Base-by-base conservation (phyloP, 495 filamentous ascomycete genomes). In the Trichocladium uniseriatum region DNA sequence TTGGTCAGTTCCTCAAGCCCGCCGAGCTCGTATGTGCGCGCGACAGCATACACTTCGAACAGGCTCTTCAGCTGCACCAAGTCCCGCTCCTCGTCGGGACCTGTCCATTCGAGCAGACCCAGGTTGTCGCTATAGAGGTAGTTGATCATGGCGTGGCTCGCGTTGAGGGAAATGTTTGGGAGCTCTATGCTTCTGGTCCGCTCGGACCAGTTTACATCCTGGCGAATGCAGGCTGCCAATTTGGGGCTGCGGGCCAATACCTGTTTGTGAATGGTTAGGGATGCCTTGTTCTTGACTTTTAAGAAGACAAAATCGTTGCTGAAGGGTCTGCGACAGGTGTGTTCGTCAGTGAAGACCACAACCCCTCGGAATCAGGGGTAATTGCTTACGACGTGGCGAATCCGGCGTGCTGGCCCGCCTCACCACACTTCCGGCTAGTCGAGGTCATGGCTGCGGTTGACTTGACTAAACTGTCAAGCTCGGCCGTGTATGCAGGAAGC, bases 111-210 rank as follows among this genome's bases (percentile, higher is more conserved):
- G 6, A 48, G 38, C 1, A 36, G 13, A 0, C 38, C 29, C 19
- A 50, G 44, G 0, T 7, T 24, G 9, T 50, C 47, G 0, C 54
- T 57, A 38, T 58, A 62, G n/a, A 69, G 43, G 24, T 57, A 62
- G 10, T 62, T 39, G 6, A 64, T 53, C 16, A 69, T 14, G 13
- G 63, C 57, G 21, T 69, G 64, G 28, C 60, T 58, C n/a, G 41
- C 51, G 13, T 39, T 40, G 21, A 20, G 9, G 6, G 64, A 51
- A 8, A 61, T 45, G n/a, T n/a, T n/a, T n/a, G n/a, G n/a, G n/a
- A n/a, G n/a, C n/a, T n/a, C n/a, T n/a, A n/a, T n/a, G n/a, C n/a
- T n/a, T n/a, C n/a, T n/a, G n/a, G n/a, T n/a, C n/a, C n/a, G n/a
- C n/a, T n/a, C n/a, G n/a, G n/a, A n/a, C n/a, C n/a, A n/a, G n/a